Conservation (phyloP, 768 basidiomycete genomes). For the Lactarius hengduanensis region DNA sequence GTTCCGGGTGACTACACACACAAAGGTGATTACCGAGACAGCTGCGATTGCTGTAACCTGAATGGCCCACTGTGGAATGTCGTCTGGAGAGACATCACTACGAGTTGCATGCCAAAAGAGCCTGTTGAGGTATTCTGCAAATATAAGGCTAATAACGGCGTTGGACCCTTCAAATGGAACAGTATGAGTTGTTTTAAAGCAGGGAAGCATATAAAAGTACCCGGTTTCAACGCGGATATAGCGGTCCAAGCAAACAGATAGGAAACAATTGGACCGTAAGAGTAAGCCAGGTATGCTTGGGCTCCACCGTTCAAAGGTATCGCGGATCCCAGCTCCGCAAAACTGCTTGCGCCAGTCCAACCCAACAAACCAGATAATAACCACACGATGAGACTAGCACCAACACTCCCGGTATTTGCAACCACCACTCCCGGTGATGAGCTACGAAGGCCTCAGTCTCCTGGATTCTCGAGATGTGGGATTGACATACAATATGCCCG, state of each 20-base stretch:
- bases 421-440: constrained; percentile 92
- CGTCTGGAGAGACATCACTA: constrained; percentile 68
- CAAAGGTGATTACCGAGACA: constrained; percentile 64
- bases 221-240: constrained; percentile 84
- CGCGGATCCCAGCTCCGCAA: constrained; percentile 86
- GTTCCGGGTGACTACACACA: constrained; percentile 77
- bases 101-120: constrained; percentile 78
- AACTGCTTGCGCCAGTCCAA: constrained; percentile 96
- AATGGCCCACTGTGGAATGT: constrained; percentile 87
- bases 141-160: constrained; percentile 87
- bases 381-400: constrained; percentile 88
- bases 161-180: constrained; percentile 50
- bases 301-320: constrained; percentile 70
- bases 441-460: constrained; percentile 41
- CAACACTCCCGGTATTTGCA: constrained; percentile 84
- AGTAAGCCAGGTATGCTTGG: constrained; percentile 84
- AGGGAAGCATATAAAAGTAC: constrained; percentile 37
- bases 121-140: constrained; percentile 90
- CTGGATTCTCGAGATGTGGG: constrained; percentile 10
- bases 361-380: constrained; percentile 75
- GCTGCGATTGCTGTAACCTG: constrained; percentile 80
- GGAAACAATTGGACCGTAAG: constrained; percentile 82
- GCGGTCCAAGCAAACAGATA: constrained; percentile 96
- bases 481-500: constrained; percentile 83
- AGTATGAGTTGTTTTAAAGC: constrained; percentile 10